Percentiles rank a stretch among this genome's conserved stretches.
Conservation (phyloP, 2,329 filamentous ascomycete species). For the Aspergillus luchuensis region DNA sequence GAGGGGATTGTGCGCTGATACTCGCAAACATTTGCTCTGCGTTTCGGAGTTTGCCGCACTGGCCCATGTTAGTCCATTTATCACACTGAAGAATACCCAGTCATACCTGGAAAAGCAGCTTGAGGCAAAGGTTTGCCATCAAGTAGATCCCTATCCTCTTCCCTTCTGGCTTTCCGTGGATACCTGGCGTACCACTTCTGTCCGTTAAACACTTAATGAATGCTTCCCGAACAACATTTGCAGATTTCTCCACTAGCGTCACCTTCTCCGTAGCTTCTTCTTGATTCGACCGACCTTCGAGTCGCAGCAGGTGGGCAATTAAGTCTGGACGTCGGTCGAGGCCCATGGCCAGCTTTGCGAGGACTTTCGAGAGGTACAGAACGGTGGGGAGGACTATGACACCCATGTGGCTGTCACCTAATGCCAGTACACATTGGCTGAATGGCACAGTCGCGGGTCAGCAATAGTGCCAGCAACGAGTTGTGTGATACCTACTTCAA, state of each 20-base stretch:
- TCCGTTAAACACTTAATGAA: constrained; percentile 90
- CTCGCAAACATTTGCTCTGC: constrained; percentile 88
- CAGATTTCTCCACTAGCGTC: constrained; percentile 82
- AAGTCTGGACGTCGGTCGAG: constrained; percentile 80
- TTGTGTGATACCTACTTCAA: constrained; percentile 63
- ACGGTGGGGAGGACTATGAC: constrained; percentile 80
- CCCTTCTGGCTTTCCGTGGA: constrained; percentile 70
- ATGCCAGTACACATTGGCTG: constrained; percentile 79
- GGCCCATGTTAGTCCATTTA: not conserved
- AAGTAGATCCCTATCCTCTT: constrained; percentile 88
- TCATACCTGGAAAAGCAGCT: constrained; percentile 77
- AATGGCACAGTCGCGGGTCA: constrained; percentile 3
- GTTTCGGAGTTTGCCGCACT: constrained; percentile 79
- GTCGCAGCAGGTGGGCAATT: constrained; percentile 61
- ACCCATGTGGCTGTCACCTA: constrained; percentile 77
- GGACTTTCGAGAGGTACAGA: constrained; percentile 75
- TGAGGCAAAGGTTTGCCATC: constrained; percentile 87
- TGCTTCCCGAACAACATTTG: constrained; percentile 85
- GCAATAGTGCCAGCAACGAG: not conserved
- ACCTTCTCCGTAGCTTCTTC: constrained; percentile 68
- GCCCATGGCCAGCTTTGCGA: constrained; percentile 80
- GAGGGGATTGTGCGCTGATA: constrained; percentile 79
- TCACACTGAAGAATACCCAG: too few species aligned
- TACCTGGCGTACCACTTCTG: constrained; percentile 64
- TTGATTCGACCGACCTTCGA: constrained; percentile 48